A percentile compares a stretch with the other conserved stretches of the same genome.
phyloP scores from a whole-genome alignment of 176 grass and related monocot species.

The Coix lacrymajobi region DNA sequence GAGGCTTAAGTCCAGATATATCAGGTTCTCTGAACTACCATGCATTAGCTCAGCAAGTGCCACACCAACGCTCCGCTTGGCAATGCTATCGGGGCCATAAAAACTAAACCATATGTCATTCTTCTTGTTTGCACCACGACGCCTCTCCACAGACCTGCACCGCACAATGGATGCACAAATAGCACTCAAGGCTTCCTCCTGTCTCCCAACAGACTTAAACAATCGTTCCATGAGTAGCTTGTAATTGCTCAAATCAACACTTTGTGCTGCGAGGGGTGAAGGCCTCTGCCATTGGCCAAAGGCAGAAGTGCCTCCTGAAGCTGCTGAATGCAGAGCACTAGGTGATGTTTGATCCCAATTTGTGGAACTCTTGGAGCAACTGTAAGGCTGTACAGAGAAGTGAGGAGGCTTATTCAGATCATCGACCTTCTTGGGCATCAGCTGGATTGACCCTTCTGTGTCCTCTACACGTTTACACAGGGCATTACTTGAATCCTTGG shows the following conservation, averaged over 20 bases:
- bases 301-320: constrained; percentile 35
- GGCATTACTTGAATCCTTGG: constrained; percentile 28
- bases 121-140: constrained; percentile 42
- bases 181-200: constrained; percentile 73
- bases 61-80: constrained; percentile 50
- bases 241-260: constrained; percentile 57
- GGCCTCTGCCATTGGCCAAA: constrained; percentile 43
- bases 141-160: constrained; percentile 30
- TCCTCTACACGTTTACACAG: constrained; percentile 19
- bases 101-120: constrained; percentile 84
- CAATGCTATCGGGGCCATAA: constrained; percentile 62
- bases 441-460: constrained; percentile 10
- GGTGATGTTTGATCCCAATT: constrained; percentile 27
- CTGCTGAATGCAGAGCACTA: constrained; percentile 23
- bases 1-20: constrained; percentile 61
- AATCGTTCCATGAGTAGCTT: constrained; percentile 54
- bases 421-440: constrained; percentile 34
- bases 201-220: constrained; percentile 65
- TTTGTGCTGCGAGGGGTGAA: constrained; percentile 29
- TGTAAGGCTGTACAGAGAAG: constrained; percentile 19
- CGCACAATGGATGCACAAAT: constrained; percentile 52
- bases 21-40: constrained; percentile 54
- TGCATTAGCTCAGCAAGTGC: constrained; percentile 72
- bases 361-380: constrained; percentile 21
- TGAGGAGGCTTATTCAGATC: constrained; percentile 34